Conservation (phyloP, 306 rosid species). For the Astragalus membranaceus region DNA sequence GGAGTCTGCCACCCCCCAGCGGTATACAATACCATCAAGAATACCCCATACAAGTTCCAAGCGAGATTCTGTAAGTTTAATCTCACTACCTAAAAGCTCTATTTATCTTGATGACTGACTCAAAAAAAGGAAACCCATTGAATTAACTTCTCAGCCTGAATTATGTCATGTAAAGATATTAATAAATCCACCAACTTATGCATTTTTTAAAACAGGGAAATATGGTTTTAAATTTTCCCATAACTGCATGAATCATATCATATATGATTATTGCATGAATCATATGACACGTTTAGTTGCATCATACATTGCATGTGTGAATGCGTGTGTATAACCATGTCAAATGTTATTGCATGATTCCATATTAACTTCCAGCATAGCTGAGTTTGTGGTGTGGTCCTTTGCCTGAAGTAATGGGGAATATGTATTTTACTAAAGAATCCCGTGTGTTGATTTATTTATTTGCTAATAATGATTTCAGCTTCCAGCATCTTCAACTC, state of each 20-base stretch:
- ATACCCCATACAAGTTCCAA: constrained; percentile 26
- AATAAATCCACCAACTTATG: background rate
- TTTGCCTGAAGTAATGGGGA: background rate
- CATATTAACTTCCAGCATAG: background rate
- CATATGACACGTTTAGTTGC: background rate
- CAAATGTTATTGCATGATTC: background rate
- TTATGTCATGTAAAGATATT: background rate
- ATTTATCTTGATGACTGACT: background rate
- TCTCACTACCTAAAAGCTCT: background rate
- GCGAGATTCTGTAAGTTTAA: constrained; percentile 47
- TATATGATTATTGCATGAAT: background rate
- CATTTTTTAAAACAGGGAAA: background rate
- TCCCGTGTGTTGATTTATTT: background rate
- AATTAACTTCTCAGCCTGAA: background rate
- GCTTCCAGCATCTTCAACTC: constrained; percentile 46
- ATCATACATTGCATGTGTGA: background rate
- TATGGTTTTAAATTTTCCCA: background rate
- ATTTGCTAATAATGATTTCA: constrained; percentile 27
- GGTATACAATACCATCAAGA: constrained; percentile 41
- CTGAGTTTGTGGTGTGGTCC: background rate
- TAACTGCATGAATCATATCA: background rate
- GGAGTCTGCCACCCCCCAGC: constrained; percentile 37
- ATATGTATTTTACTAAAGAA: background rate
- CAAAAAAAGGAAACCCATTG: background rate
- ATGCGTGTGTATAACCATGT: background rate